Base-by-base conservation (phyloP, 2,329 filamentous ascomycete genomes). In the Alternaria conjuncta region DNA sequence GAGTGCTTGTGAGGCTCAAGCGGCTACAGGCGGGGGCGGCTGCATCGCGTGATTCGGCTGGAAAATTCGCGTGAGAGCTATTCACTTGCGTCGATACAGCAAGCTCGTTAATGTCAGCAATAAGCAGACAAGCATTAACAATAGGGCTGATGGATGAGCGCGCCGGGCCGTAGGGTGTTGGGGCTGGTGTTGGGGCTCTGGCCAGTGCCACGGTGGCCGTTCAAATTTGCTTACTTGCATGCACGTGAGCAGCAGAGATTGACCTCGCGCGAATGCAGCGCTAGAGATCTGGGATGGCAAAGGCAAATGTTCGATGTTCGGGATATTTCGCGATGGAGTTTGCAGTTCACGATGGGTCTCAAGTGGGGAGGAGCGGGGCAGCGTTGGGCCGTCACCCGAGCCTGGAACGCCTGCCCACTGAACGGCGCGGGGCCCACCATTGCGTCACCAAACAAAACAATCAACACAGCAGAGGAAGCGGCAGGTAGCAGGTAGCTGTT, bases 381-480 rank as follows among this genome's bases (percentile, higher is more conserved):
- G 43, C 55, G 41, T 62, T 62, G 60, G 47, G 30, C 60, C 47
- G 47, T 32, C 60, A 43, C 41, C 49, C 25, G 57, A 54, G 57
- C 47, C 57, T 59, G 47, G 57, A 61, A 62, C 60, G 47, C 58
- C 44, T 46, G 13, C 28, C 20, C 18, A 43, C 43, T 53, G 43
- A 41, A 30, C 44, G 25, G 25, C 44, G 58, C 53, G 53, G 55
- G 60, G 51, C 44, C 55, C 49, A 54, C 60, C 32, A 51, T 62
- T 62, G 60, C 60, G 60, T 62, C 60, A 59, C 55, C 43, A 46
- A 50, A 30, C 32, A 61, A 57, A 61, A 43, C n/a, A 32, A 45
- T 55, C 57, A 55, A 64, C 58, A 61, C 25, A 21, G 25, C 45
- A 32, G 18, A 32, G 11, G 23, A 15, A 61, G 46, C 10, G 32